Percentiles rank a stretch among this genome's conserved stretches.
phyloP scores from a whole-genome alignment of 192 early-diverging fungal genomes.

The Mortierella antarctica region DNA sequence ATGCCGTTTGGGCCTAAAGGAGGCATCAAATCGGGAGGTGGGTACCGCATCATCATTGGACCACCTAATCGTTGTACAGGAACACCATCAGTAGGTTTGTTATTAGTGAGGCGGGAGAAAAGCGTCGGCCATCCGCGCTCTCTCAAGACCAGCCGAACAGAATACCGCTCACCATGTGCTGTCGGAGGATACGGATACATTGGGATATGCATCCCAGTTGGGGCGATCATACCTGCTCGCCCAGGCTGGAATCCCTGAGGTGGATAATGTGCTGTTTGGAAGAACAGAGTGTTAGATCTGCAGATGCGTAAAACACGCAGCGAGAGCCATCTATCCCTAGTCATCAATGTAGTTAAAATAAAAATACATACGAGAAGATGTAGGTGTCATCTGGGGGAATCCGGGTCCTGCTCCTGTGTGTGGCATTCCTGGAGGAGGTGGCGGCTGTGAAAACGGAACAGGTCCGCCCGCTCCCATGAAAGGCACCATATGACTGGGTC shows the following conservation, averaged over 20 bases:
- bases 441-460: conserved; percentile 38
- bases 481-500: conserved; percentile 49
- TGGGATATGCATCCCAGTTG: conserved; percentile 62
- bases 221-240: conserved; percentile 60
- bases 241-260: conserved; percentile 64
- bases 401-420: conserved; percentile 59
- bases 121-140: not conserved
- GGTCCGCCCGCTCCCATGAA: conserved; percentile 25
- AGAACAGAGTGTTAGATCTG: not conserved
- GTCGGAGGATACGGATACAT: conserved; percentile 63
- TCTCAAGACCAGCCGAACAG: not conserved
- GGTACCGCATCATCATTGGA: conserved; percentile 68
- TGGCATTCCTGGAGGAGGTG: conserved; percentile 34
- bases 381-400: conserved; percentile 63
- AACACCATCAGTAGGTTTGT: not conserved
- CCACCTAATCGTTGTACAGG: conserved; percentile 20
- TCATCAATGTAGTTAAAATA: not conserved
- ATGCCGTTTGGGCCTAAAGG: conserved; percentile 53
- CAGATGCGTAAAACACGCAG: not conserved
- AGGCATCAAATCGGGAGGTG: conserved; percentile 60
- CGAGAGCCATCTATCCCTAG: not conserved
- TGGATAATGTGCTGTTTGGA: conserved; percentile 53
- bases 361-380: conserved; percentile 56
- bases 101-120: conserved; percentile 1
- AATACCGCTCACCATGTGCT: conserved; percentile 48